Conservation (phyloP, 2,329 filamentous ascomycete species). For the Rutstroemia sp. region DNA sequence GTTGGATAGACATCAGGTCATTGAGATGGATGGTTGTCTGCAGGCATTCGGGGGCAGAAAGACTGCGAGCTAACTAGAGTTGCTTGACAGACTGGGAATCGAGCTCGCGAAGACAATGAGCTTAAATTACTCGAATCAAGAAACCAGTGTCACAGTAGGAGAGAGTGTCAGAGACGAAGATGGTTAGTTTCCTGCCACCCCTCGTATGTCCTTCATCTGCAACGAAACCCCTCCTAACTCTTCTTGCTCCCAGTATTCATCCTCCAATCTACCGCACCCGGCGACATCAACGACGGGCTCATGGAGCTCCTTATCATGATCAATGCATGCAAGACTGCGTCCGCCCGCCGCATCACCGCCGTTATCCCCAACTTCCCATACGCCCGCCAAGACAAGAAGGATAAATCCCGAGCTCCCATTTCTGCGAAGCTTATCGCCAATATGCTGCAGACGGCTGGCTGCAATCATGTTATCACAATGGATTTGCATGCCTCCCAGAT, state of each 20-base stretch:
- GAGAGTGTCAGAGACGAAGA: conserved; percentile 96
- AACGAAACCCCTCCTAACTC: not conserved
- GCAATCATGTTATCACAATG: conserved; percentile 92
- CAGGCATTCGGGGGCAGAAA: conserved; percentile 1
- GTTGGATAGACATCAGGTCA: no score
- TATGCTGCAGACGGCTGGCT: conserved; percentile 93
- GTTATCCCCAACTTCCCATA: conserved; percentile 97
- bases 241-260: conserved; percentile 66
- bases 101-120: conserved; percentile 73
- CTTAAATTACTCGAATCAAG: conserved; percentile 79
- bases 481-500: conserved; percentile 92
- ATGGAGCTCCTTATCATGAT: conserved; percentile 99
- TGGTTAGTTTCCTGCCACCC: conserved; percentile 38
- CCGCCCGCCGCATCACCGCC: conserved; percentile 85
- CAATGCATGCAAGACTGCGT: conserved; percentile 82
- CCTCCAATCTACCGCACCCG: conserved; percentile 86
- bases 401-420: conserved; percentile 92
- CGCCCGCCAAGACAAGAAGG: conserved; percentile 95
- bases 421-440: conserved; percentile 94
- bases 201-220: not conserved
- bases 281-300: conserved; percentile 94
- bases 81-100: conserved; percentile 56
- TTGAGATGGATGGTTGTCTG: no score
- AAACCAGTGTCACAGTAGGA: conserved; percentile 86
- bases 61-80: not conserved